Base-by-base conservation (phyloP, 371 early-diverging fungal genomes). In the Entomophthora muscae region DNA sequence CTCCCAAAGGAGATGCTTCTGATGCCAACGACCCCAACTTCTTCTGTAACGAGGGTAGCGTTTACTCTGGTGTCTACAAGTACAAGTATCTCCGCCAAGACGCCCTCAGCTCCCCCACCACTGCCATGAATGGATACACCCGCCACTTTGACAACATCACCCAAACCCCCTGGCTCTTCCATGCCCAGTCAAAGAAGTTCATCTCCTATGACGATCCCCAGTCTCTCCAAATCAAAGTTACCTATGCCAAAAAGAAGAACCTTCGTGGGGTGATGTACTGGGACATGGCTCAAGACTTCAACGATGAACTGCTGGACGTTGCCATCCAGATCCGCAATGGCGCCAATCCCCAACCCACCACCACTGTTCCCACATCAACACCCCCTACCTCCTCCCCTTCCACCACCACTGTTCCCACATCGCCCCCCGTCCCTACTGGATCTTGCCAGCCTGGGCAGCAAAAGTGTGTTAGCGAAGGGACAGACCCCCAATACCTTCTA, bases 131-230 rank as follows among this genome's bases (percentile, higher is more conserved):
- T n/a, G n/a, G n/a, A n/a, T n/a, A n/a, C n/a, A n/a, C n/a, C n/a
- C 77, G 81, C 24, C 66, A 79, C 61, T 83, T 81, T 82, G 86
- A 85, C 59, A 63, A 73, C 13, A 67, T 69, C 5, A 72, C 82
- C 23, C 67, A 78, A 67, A 84, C 85, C 1, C 86, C 85, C 27
- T 84, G 85, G 86, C 67, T 85, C 61, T 83, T 79, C 72, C 78
- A 83, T 55, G 69, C 76, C 80, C n/a, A n/a, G n/a, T n/a, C n/a
- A n/a, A n/a, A n/a, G n/a, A n/a, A n/a, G n/a, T n/a, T n/a, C n/a
- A n/a, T n/a, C n/a, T n/a, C n/a, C n/a, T n/a, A n/a, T n/a, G n/a
- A n/a, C n/a, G n/a, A n/a, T n/a, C n/a, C n/a, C n/a, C 61, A 69
- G 24, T 83, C 82, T 12, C 55, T 84, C 21, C 66, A 69, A 2